Evolutionary conservation across 371 early-diverging fungal species (phyloP).

Genomic region (Mortierella sp.): DNA sequence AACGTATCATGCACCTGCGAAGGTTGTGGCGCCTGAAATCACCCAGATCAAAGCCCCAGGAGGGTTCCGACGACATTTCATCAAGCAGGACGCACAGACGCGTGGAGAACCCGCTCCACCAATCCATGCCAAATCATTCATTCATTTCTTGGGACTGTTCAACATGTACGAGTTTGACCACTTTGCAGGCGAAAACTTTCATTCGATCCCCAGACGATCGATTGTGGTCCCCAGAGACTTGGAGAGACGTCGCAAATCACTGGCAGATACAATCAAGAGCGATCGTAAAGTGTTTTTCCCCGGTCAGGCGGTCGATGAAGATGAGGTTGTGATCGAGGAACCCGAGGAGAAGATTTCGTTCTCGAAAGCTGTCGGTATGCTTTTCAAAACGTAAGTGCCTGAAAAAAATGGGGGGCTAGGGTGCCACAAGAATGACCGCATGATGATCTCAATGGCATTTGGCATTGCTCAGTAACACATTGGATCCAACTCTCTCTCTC

Average conservation of each 20-base stretch:
- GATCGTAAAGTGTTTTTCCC: conserved; percentile 59
- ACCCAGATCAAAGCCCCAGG: conserved; percentile 70
- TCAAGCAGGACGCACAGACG: conserved; percentile 61
- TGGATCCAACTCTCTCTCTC: too few relatives aligned
- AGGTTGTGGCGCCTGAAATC: conserved; percentile 9
- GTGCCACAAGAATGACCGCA: too few relatives aligned
- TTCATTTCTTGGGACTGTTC: conserved; percentile 73
- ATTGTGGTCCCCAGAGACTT: conserved; percentile 28
- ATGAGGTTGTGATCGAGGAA: conserved; percentile 46
- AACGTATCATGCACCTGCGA: conserved; percentile 33
- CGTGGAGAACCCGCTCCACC: conserved; percentile 47
- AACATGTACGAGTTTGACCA: conserved; percentile 67
- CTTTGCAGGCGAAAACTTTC: conserved; percentile 80
- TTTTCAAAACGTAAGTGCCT: conserved; percentile 42
- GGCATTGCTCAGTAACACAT: too few relatives aligned
- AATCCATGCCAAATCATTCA: conserved; percentile 63
- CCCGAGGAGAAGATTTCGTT: conserved; percentile 53
- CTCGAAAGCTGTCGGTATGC: conserved; percentile 50
- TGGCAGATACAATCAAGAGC: conserved; percentile 10
- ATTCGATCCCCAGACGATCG: conserved; percentile 26
- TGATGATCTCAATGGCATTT: too few relatives aligned
- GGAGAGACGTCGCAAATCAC: conserved; percentile 20
- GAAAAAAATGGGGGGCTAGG: too few relatives aligned
- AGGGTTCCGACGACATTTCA: conserved; percentile 75
- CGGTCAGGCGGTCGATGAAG: conserved; percentile 61